Conservation (phyloP, 2,329 filamentous ascomycete genomes). For the Magnaporthiopsis rhizophila region DNA sequence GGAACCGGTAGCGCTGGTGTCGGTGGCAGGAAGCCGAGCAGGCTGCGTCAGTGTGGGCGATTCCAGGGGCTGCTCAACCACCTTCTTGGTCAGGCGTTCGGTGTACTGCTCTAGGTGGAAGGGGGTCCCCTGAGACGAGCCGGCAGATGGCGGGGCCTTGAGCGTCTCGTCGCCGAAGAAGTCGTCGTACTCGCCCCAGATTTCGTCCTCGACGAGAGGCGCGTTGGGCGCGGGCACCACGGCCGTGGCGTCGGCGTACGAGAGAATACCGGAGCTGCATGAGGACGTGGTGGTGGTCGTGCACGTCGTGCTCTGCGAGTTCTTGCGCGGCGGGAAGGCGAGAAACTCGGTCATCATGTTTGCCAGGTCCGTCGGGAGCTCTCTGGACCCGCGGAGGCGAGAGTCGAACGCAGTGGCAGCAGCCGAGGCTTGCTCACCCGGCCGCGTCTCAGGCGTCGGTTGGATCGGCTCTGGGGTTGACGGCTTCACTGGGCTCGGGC, state of each 20-base stretch:
- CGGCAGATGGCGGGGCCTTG: conserved; percentile 40
- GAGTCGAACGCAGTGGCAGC: conserved; percentile 15
- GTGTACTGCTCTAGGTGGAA: conserved; percentile 46
- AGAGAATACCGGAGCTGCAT: conserved; percentile 57
- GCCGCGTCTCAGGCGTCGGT: background rate
- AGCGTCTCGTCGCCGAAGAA: conserved; percentile 58
- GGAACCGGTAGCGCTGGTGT: background rate
- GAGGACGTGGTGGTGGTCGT: conserved; percentile 48
- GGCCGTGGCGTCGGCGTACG: conserved; percentile 56
- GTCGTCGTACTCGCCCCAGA: conserved; percentile 94
- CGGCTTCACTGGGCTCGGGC: conserved; percentile 34
- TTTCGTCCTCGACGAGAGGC: conserved; percentile 69
- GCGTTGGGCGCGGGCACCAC: conserved; percentile 54
- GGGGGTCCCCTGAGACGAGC: conserved; percentile 47
- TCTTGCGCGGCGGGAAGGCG: conserved; percentile 63
- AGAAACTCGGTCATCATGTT: conserved; percentile 56
- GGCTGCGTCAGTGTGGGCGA: conserved; percentile 35
- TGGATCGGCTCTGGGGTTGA: conserved; percentile 28
- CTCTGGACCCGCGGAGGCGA: conserved; percentile 22
- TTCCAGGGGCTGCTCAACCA: conserved; percentile 30
- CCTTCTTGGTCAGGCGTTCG: conserved; percentile 27
- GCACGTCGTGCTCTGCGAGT: conserved; percentile 52
- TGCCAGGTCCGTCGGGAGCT: conserved; percentile 22
- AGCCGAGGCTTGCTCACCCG: background rate
- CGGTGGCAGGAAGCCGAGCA: background rate